Evolutionary conservation across 495 filamentous ascomycete species (phyloP).

Genomic region (Hypoxylon crocopeplum): DNA sequence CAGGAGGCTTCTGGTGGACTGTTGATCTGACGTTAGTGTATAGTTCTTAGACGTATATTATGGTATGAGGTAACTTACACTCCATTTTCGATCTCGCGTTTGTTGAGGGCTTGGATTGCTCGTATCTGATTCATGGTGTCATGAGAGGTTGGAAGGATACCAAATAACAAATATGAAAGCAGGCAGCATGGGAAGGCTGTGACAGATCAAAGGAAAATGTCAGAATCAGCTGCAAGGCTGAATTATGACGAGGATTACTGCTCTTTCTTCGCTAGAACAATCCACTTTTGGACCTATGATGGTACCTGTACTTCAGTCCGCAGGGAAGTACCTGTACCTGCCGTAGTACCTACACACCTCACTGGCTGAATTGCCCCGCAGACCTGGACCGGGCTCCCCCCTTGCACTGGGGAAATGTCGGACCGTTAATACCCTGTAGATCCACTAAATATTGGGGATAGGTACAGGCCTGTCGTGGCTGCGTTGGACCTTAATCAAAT

Average conservation of each 20-base stretch:
- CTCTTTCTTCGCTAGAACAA: too few species aligned
- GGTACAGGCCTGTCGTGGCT: neutral
- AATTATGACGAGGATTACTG: slow-evolving; percentile 8
- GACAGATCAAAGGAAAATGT: slow-evolving; percentile 2
- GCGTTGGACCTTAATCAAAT: slow-evolving; percentile 12
- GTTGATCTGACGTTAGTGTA: slow-evolving; percentile 8
- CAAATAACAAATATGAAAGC: too few species aligned
- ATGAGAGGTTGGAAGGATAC: neutral
- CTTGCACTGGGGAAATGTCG: slow-evolving; percentile 37
- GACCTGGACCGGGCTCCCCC: too few species aligned
- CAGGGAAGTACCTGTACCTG: neutral
- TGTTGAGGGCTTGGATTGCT: slow-evolving; percentile 90
- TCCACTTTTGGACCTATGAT: neutral
- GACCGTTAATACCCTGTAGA: slow-evolving; percentile 24
- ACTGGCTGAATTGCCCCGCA: neutral
- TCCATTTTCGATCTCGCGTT: slow-evolving; percentile 89
- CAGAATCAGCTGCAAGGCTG: slow-evolving; percentile 31
- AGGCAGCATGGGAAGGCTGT: slow-evolving; percentile 7
- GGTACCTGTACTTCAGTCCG: too few species aligned
- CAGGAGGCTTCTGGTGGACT: slow-evolving; percentile 87
- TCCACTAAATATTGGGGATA: slow-evolving; percentile 28
- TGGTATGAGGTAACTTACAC: slow-evolving; percentile 58
- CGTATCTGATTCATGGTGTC: slow-evolving; percentile 87
- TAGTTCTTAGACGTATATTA: neutral
- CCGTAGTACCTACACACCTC: neutral